A percentile compares a stretch with the other conserved stretches of the same genome.
These are phyloP conservation scores for Neopestalotiopsis sp. DNA, from an alignment of 2,329 filamentous ascomycete species.

Conservation along the genomic window DNA sequence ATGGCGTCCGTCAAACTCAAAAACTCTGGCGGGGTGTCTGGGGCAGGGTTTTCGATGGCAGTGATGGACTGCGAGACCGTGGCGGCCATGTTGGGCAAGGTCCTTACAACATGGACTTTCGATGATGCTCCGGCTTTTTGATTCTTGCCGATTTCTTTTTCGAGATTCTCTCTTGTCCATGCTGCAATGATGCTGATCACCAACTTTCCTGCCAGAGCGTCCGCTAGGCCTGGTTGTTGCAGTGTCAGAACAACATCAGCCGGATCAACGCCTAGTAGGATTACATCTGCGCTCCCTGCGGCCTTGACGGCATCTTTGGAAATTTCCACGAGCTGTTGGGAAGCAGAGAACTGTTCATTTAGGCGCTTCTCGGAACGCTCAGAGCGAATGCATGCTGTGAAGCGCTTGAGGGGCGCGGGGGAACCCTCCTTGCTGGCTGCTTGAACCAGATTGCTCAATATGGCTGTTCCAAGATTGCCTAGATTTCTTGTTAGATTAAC, in stretches of 20 bases:
- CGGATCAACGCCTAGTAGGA: slow-evolving; percentile 54
- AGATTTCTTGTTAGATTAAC: neutral
- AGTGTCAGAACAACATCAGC: slow-evolving; percentile 45
- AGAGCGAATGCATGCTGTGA: slow-evolving; percentile 12
- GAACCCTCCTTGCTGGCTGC: neutral
- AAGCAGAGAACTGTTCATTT: neutral
- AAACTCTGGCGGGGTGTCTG: slow-evolving; percentile 26
- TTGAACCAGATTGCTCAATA: neutral
- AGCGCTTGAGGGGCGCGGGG: neutral
- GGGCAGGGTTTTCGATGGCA: slow-evolving; percentile 31
- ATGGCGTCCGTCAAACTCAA: slow-evolving; percentile 45
- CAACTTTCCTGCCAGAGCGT: slow-evolving; percentile 49
- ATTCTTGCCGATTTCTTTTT: neutral
- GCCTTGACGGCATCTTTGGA: slow-evolving; percentile 40
- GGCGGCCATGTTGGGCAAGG: slow-evolving; percentile 42
- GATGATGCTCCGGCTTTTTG: no score
- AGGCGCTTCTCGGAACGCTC: slow-evolving; percentile 6
- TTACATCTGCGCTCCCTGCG: slow-evolving; percentile 40
- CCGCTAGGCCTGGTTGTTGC: slow-evolving; percentile 38
- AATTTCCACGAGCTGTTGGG: slow-evolving; percentile 19
- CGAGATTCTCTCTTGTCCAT: slow-evolving; percentile 39
- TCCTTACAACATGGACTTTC: slow-evolving; percentile 30
- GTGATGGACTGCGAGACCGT: slow-evolving; percentile 38
- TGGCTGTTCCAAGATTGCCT: slow-evolving; percentile 13
- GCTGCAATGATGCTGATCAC: slow-evolving; percentile 57